A percentile compares a stretch with the other conserved stretches of the same genome.
phyloP scores from a whole-genome alignment of 139 green algal species.

The Pseudopediastrum boryanum region DNA sequence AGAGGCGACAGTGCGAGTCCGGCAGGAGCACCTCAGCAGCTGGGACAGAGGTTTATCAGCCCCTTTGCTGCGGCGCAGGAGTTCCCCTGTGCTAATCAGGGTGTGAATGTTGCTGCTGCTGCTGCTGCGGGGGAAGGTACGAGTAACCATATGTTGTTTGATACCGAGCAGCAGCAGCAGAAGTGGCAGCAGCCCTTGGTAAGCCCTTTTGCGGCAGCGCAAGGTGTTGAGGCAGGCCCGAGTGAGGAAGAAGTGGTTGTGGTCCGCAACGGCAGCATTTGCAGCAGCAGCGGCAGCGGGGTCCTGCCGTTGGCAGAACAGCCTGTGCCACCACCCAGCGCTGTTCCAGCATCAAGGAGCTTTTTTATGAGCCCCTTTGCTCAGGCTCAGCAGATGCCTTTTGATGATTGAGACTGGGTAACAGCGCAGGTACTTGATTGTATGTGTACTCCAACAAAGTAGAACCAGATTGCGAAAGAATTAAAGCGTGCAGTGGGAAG shows the following conservation, averaged over 20 bases:
- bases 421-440: no score
- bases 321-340: background rate
- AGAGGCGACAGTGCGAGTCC: no score
- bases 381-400: no score
- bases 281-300: background rate
- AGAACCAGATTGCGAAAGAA: no score
- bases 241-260: background rate
- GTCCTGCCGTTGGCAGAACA: background rate
- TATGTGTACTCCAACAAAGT: no score
- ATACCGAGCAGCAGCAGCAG: background rate
- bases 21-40: no score
- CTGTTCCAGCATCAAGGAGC: background rate
- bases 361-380: no score
- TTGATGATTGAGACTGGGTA: no score
- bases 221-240: background rate
- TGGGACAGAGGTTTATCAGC: background rate
- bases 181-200: slow-evolving; percentile 3
- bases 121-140: background rate
- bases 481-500: no score
- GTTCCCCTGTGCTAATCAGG: background rate
- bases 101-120: background rate
- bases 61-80: background rate
- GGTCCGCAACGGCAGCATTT: background rate
- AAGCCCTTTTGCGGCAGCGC: slow-evolving; percentile 2
- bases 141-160: background rate